These are phyloP conservation scores for Nicotiana tabacum DNA, from an alignment of 257 asterid genomes.

Conservation along the genomic window DNA sequence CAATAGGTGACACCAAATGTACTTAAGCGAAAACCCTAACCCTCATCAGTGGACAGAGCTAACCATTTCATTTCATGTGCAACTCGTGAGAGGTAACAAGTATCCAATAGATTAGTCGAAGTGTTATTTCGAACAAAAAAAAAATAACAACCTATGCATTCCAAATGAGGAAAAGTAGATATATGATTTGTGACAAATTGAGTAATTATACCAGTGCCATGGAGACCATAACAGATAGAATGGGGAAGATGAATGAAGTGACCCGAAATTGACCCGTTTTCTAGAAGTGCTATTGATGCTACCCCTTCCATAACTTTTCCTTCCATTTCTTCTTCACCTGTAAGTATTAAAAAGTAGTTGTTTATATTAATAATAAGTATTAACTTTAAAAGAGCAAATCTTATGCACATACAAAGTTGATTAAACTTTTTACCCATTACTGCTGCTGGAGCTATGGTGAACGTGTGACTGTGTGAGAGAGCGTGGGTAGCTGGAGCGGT, in stretches of 20 bases:
- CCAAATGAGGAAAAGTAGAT: background rate
- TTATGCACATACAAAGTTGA: background rate
- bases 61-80: no score
- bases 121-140: background rate
- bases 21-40: no score
- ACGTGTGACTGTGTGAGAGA: no score
- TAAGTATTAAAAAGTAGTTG: background rate
- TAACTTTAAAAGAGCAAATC: background rate
- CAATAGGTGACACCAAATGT: no score
- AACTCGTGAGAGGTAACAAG: no score
- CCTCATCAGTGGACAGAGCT: no score
- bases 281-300: constrained; percentile 84
- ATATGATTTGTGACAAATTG: background rate
- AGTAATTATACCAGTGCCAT: constrained; percentile 58
- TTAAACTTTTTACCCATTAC: background rate
- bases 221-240: constrained; percentile 81
- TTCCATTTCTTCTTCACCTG: constrained; percentile 13
- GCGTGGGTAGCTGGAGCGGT: background rate
- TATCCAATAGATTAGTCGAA: no score
- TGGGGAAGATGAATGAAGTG: constrained; percentile 87
- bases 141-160: background rate
- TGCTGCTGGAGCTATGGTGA: background rate
- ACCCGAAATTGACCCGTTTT: constrained; percentile 86
- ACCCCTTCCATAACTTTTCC: constrained; percentile 69
- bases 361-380: background rate